A percentile compares a stretch with the other conserved stretches of the same genome.
phyloP scores from a whole-genome alignment of 2,329 filamentous ascomycete genomes.

The Coleophoma crateriformis region DNA sequence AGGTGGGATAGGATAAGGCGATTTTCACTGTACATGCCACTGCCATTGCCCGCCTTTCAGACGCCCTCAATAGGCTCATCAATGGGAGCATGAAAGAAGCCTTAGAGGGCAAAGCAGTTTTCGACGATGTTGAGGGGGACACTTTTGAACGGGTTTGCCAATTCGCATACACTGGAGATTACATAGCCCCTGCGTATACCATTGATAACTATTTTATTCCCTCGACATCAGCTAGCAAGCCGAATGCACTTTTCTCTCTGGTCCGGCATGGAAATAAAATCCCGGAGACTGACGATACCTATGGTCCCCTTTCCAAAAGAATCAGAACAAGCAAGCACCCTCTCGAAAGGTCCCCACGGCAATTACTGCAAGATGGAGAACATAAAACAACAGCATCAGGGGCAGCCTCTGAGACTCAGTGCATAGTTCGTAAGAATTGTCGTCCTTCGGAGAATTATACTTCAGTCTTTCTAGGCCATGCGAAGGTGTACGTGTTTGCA shows the following conservation, averaged over 20 bases:
- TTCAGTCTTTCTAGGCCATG: conserved; percentile 11
- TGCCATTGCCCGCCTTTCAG: conserved; percentile 13
- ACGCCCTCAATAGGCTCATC: conserved; percentile 13
- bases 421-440: conserved; percentile 11
- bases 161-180: conserved; percentile 15
- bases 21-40: conserved; percentile 9
- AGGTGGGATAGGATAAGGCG: conserved; percentile 9
- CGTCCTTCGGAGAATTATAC: conserved; percentile 10
- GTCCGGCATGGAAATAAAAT: too few species aligned
- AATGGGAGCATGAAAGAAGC: conserved; percentile 13
- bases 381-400: conserved; percentile 7
- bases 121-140: conserved; percentile 13
- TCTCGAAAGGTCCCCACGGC: too few species aligned
- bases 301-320: too few species aligned
- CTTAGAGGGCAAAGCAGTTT: conserved; percentile 9
- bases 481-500: conserved; percentile 13
- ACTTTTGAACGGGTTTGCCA: conserved; percentile 14
- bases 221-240: too few species aligned
- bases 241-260: too few species aligned
- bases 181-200: conserved; percentile 9
- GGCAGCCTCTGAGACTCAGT: conserved; percentile 4
- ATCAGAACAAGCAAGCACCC: too few species aligned
- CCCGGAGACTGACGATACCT: too few species aligned
- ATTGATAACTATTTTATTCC: too few species aligned
- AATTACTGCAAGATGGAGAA: conserved; percentile 3